Percentiles rank a stretch among this genome's conserved stretches.
Evolutionary conservation across 208 protist genomes (phyloP).

Genomic region (Porcisia hertigi): DNA sequence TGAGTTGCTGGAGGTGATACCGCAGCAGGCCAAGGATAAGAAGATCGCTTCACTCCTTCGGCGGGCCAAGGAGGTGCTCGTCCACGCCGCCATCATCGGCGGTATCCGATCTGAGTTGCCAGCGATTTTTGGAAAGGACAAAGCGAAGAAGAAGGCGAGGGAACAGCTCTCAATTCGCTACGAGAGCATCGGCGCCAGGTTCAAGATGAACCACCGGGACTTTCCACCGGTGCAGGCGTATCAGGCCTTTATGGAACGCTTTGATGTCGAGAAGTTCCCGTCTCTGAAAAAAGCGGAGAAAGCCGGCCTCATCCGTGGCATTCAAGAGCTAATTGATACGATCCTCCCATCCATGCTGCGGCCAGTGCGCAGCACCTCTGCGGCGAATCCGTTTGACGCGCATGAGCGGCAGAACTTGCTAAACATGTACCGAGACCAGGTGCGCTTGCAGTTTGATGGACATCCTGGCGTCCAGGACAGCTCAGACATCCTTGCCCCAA

Average conservation of each 20-base stretch:
- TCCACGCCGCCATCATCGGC: conserved; percentile 82
- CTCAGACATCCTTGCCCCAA: conserved; percentile 21
- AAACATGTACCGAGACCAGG: conserved; percentile 49
- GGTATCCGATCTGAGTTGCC: conserved; percentile 76
- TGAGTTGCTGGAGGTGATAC: conserved; percentile 81
- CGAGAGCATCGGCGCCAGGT: conserved; percentile 53
- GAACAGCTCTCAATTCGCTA: conserved; percentile 59
- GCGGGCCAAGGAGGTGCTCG: conserved; percentile 84
- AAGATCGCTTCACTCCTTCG: conserved; percentile 92
- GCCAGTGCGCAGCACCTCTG: conserved; percentile 37
- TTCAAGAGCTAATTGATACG: conserved; percentile 60
- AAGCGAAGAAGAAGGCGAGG: conserved; percentile 60
- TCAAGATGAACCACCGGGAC: conserved; percentile 61
- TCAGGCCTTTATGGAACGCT: conserved; percentile 58
- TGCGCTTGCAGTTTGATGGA: conserved; percentile 39
- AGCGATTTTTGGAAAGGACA: conserved; percentile 73
- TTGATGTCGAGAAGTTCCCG: conserved; percentile 63
- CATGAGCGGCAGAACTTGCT: conserved; percentile 40
- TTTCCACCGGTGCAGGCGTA: conserved; percentile 56
- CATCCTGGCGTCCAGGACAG: conserved; percentile 29
- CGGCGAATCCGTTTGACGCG: conserved; percentile 31
- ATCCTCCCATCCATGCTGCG: conserved; percentile 62
- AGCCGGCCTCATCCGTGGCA: conserved; percentile 41
- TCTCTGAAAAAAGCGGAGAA: conserved; percentile 73
- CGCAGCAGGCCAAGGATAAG: conserved; percentile 78